Evolutionary conservation across 2,329 filamentous ascomycete genomes (phyloP), one percentile per base, ranked within the genome.

Genomic region (Diaporthe caulivora): DNA sequence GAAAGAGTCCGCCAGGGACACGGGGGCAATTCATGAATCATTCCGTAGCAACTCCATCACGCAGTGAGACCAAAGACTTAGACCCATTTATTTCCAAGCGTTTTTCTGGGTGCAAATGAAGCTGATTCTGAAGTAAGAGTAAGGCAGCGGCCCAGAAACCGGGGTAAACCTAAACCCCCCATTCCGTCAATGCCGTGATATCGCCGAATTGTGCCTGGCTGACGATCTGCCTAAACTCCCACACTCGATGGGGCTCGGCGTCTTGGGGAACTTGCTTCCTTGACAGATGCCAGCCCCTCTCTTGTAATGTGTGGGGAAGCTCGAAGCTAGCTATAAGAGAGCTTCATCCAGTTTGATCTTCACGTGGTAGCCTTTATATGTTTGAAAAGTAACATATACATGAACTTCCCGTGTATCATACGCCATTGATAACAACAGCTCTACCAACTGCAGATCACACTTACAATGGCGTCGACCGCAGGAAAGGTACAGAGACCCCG

Each of bases 381-480:
- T 3, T 11, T 26, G 15, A 24, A 70, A 17, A 15, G n/a, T 9
- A 10, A 17, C 9, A 34, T 10, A 21, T 13, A 17, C 31, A 53
- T 34, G 21, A 40, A n/a, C 55, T 24, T 11, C 24, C 40, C 47
- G 31, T 49, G 29, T 55, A 42, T 53, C n/a, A 18, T 29, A 37
- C 10, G 13, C 1, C n/a, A 54, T 53, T 24, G 17, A 60, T 7
- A 15, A 3, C 18, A 5, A 24, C 34, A 17, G 15, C 26, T 42
- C 53, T 8, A 24, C 17, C 18, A 13, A 31, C 13, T 49, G 26
- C 17, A 7, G 21, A 15, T 17, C 24, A 44, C n/a, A 4, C 70
- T 67, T 11, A 71, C 31, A 6, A 75, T 75, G 74, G 70, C 72
- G 15, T 75, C 74, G 47, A 75, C 72, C n/a, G 64, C 40, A 51